Base-by-base conservation (phyloP, 192 early-diverging fungal species). In the Mortierella antarctica region DNA sequence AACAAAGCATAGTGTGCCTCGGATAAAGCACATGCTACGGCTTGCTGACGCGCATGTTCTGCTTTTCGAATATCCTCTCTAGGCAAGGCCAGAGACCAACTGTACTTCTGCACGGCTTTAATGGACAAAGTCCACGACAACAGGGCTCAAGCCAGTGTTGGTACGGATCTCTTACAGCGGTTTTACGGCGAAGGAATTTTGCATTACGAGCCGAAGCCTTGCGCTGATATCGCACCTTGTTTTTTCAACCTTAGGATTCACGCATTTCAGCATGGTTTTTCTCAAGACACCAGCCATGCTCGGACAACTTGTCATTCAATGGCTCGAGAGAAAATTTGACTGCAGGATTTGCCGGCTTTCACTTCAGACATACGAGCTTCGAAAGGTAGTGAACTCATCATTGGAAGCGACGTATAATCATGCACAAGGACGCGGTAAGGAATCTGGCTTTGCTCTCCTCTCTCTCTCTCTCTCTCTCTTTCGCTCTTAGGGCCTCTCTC, bases 311-410 rank as follows among this genome's bases (percentile, higher is more conserved):
- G 46, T 80, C 2, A 62, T 46, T 2, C 65, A 80, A 42, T 80
- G 77, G 77, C 65, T 80, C 4, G 77, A 80, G 52, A 59, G 70
- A 17, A 71, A 57, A 42, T 80, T 80, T 52, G 77, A 80, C 55
- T 72, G 70, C 53, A 71, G 63, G 45, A 68, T 80, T 40, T 68
- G 77, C 53, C 69, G 66, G 11, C 59, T 72, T 31, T 7, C 48
- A 0, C 54, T 80, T 17, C 77, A 80, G 17, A 57, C 59, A n/a
- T 80, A 46, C 42, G 77, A 80, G 31, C 47, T 80, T 18, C 77
- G 77, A 39, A 71, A 45, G 44, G 53, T 80, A 42, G 77, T 80
- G 6, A 55, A 80, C 15, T 53, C 68, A 9, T 63, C 70, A 0
- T 17, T 80, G 40, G 77, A 80, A 15, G 20, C 20, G 14, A 51